Percentiles rank a stretch among this genome's conserved stretches.
Conservation (phyloP, 2,329 filamentous ascomycete genomes). For the Hymenoscyphus infarciens region DNA sequence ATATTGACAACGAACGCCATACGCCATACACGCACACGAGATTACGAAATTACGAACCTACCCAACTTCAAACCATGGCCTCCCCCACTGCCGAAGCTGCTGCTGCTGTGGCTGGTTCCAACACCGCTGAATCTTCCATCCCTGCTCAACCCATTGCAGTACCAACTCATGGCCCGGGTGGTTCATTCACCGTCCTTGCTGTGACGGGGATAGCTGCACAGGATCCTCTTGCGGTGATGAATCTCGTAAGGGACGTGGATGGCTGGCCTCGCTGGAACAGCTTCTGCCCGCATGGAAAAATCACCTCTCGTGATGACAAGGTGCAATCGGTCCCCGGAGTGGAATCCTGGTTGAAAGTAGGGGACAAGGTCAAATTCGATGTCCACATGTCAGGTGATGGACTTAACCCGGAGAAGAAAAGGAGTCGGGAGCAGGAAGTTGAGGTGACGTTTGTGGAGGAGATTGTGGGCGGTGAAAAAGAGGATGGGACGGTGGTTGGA, state of each 20-base stretch:
- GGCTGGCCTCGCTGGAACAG: slow-evolving; percentile 40
- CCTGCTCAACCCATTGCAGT: slow-evolving; percentile 18
- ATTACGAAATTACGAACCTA: background rate
- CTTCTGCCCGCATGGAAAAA: slow-evolving; percentile 59
- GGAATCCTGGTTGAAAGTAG: slow-evolving; percentile 22
- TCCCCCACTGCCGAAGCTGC: background rate
- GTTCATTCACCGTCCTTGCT: slow-evolving; percentile 24
- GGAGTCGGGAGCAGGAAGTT: slow-evolving; percentile 19
- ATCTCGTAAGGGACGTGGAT: slow-evolving; percentile 23
- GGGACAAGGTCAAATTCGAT: slow-evolving; percentile 17
- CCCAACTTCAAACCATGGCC: background rate
- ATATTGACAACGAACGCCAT: too few species aligned
- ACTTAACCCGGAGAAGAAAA: slow-evolving; percentile 14
- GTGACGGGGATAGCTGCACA: slow-evolving; percentile 18
- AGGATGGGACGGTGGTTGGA: background rate
- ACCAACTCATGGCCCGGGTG: slow-evolving; percentile 24
- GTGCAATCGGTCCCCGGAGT: slow-evolving; percentile 4
- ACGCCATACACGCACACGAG: background rate
- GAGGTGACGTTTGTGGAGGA: slow-evolving; percentile 18
- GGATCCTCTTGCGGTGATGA: slow-evolving; percentile 17
- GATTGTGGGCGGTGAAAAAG: background rate
- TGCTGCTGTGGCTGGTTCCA: background rate
- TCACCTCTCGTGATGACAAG: slow-evolving; percentile 42
- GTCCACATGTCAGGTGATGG: slow-evolving; percentile 28
- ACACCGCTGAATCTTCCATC: slow-evolving; percentile 16